Base-by-base conservation (phyloP, 495 filamentous ascomycete species). In the Hyaloscypha finlandica region DNA sequence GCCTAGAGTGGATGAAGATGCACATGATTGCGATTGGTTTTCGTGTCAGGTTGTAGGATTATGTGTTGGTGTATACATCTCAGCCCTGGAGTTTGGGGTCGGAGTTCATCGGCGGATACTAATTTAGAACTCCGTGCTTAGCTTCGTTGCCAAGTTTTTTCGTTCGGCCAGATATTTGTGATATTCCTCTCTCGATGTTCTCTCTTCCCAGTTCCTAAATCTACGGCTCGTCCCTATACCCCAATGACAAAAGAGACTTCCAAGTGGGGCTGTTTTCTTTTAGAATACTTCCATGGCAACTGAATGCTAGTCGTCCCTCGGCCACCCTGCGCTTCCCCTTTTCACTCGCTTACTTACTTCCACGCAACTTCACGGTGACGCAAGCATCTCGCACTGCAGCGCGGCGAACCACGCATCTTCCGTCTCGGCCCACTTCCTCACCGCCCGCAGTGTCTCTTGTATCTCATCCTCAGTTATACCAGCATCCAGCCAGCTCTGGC, bases 391-490 rank as follows among this genome's bases (percentile, higher is more conserved):
- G 51, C 72, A 72, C 74, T 78, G 73, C 66, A 78, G 22, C 53
- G 71, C 67, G 4, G 65, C 77, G 64, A 68, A 77, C 78, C 77
- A 80, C 19, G 77, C 78, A 70, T 77, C 77, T 54, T 79, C 75
- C 33, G 67, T 74, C 57, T 75, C 75, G 16, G 71, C 72, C 78
- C 78, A 77, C 53, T 66, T 64, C 53, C 64, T 22, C 37, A 76
- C 63, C 11, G 77, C 77, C 14, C 4, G 16, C 51, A 73, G 33
- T 57, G 74, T 74, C 71, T 79, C 48, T 52, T 75, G 66, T 39
- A 80, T 77, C 73, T 77, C 77, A 0, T 74, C 74, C 42, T 77
- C 74, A 3, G 74, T 69, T 30, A 79, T 74, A 14, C 77, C 78
- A 31, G 69, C 76, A 63, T 76, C 70, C 30, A 78, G 61, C 77